Evolutionary conservation across 2,329 filamentous ascomycete species (phyloP), one percentile per base, ranked within the genome.

Genomic region (Penicillium sp.): DNA sequence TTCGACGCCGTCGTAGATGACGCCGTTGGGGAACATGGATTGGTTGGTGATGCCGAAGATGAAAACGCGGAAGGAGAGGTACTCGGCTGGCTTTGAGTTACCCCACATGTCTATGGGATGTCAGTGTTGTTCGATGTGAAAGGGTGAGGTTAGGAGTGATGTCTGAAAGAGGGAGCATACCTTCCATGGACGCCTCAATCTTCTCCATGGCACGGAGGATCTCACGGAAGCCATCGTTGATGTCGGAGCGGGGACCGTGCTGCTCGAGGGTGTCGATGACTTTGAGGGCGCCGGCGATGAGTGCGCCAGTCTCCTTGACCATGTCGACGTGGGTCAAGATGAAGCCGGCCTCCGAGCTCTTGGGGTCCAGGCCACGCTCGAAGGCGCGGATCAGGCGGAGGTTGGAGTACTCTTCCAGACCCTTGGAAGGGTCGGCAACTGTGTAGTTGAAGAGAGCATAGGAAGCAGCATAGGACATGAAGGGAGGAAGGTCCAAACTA

Each of bases 311-410:
- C 76, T 96, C 87, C 73, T 88, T 88, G 52, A 96, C 94, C 93
- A 97, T 98, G 76, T 96, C 92, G 54, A 98, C 88, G 75, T 97
- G 94, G 4, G 95, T 93, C 12, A 97, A 85, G n/a, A 97, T 92
- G 74, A 98, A 97, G 52, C 94, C 94, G 0, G 94, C 94, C 76
- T 97, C 94, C 7, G 92, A 96, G 3, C 91, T 96, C 35, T 84
- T 84, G 0, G 90, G 90, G 74, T 97, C 90, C 8, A 96, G 86
- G 14, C 94, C 94, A 69, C 89, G 86, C 78, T 97, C 93, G 69
- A 97, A 98, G 25, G 92, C 94, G 38, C 94, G 90, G 71, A 97
- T 88, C 35, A 97, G 86, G 11, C 92, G 89, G 25, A 97, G 82
- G 79, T 88, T 88, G 41, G 80, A 75, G 66, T 88, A 88, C 14